These are phyloP conservation scores for Cladosporium sp. DNA, from an alignment of 2,329 filamentous ascomycete genomes.

Conservation along the genomic window DNA sequence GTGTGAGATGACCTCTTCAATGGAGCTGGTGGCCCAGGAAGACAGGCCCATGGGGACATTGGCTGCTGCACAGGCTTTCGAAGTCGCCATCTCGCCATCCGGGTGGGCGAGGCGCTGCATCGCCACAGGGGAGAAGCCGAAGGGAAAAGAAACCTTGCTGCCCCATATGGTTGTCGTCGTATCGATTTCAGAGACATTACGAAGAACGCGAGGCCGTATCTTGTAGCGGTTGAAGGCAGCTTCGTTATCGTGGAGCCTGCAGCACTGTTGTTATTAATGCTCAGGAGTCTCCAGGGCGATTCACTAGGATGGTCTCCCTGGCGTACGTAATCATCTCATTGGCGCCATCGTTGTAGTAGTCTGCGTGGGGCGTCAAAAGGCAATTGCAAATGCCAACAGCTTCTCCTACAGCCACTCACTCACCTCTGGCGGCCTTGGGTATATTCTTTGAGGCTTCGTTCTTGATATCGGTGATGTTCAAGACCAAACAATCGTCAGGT, in stretches of 20 bases:
- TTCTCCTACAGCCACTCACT: background rate
- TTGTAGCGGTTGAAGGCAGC: slow-evolving; percentile 47
- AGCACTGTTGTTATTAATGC: slow-evolving; percentile 18
- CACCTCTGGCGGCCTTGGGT: background rate
- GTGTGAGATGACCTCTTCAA: slow-evolving; percentile 49
- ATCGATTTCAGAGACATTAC: slow-evolving; percentile 37
- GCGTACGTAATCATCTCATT: slow-evolving; percentile 16
- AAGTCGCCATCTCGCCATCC: slow-evolving; percentile 15
- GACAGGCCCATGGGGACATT: slow-evolving; percentile 47
- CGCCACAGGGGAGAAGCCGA: background rate
- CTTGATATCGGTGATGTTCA: background rate
- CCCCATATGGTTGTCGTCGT: slow-evolving; percentile 46
- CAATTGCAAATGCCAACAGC: background rate
- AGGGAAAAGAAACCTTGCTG: slow-evolving; percentile 28
- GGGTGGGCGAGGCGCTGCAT: background rate
- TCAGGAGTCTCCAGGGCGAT: background rate
- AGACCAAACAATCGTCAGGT: background rate
- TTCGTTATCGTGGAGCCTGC: slow-evolving; percentile 45
- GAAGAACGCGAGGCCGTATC: slow-evolving; percentile 36
- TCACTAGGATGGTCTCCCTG: background rate
- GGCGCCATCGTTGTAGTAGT: slow-evolving; percentile 37
- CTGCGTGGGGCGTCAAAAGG: slow-evolving; percentile 8
- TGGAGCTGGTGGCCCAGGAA: slow-evolving; percentile 43
- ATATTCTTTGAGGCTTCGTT: background rate
- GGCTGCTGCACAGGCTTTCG: slow-evolving; percentile 23